Evolutionary conservation across 352 stramenopile species (phyloP), one percentile per base, ranked within the genome.

Genomic region (Plasmopara viticola): DNA sequence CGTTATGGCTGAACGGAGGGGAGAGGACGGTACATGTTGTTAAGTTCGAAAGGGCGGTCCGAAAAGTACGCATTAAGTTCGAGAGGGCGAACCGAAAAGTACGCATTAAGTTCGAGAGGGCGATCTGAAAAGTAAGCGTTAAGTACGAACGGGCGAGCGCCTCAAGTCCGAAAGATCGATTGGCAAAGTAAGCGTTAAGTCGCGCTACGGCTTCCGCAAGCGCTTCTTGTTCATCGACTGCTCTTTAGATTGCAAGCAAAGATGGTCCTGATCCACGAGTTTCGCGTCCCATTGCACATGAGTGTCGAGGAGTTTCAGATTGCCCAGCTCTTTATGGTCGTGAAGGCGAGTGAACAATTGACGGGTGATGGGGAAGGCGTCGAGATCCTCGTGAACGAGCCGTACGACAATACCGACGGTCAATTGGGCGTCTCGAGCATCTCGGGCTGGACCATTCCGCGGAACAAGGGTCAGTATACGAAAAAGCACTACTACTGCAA

Each of bases 401-500:
- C 82, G 3, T 91, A 89, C 48, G 82, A 94, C 64, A 94, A 94
- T 64, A 79, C 69, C 49, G 72, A 94, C 52, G 84, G 84, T 25
- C 64, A 84, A 49, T 72, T 90, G 65, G 74, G 73, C 52, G 62
- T 87, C 20, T 94, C 83, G 35, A 67, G 69, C 33, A 83, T 91
- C 61, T 92, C 83, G 10, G 65, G 72, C 35, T 90, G 79, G 74
- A 64, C 60, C 2, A 53, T 94, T n/a, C 83, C 83, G 12, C 64
- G 66, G 42, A 90, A 77, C 62, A 88, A 85, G 55, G 84, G 84
- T 41, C 84, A 94, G 62, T 94, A 94, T 68, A 94, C 84, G 48
- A 77, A 82, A 58, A 94, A 94, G 62, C 82, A 94, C 66, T 94
- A 94, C 65, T 90, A 90, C 65, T 82, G 74, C 73, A 86, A 87